Evolutionary conservation across 129 eudicot species (phyloP).

Genomic region (Artemisia annua): DNA sequence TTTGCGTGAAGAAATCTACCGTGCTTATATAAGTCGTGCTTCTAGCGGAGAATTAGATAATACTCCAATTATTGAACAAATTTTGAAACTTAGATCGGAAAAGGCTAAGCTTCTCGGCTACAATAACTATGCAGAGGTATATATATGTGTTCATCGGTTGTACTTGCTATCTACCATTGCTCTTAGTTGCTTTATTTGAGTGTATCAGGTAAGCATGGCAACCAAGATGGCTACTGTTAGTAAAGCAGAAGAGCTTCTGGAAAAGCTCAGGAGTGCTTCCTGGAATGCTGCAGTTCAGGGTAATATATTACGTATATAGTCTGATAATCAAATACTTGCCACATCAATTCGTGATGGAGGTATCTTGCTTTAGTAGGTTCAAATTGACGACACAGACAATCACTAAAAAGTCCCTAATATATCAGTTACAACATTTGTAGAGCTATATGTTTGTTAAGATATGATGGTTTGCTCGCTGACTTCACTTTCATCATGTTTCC

Average conservation of each 20-base stretch:
- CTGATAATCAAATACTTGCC: background rate
- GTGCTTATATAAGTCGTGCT: slow-evolving; percentile 84
- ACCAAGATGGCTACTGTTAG: slow-evolving; percentile 95
- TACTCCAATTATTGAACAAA: slow-evolving; percentile 74
- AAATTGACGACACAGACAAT: background rate
- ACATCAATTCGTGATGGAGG: background rate
- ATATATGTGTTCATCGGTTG: slow-evolving; percentile 3
- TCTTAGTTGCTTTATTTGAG: slow-evolving; percentile 2
- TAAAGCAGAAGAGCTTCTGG: slow-evolving; percentile 92
- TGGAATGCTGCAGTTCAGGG: slow-evolving; percentile 95
- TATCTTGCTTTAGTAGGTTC: background rate
- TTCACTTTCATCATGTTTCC: background rate
- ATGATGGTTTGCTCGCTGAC: background rate
- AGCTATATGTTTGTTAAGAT: slow-evolving; percentile 1
- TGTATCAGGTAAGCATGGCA: slow-evolving; percentile 89
- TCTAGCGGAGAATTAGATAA: slow-evolving; percentile 90
- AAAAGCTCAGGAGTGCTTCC: slow-evolving; percentile 81
- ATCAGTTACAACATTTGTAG: background rate
- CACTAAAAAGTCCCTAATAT: background rate
- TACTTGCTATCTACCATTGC: background rate
- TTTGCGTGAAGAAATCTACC: slow-evolving; percentile 87
- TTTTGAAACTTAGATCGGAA: slow-evolving; percentile 83
- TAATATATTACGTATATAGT: slow-evolving; percentile 13
- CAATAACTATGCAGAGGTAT: slow-evolving; percentile 93
- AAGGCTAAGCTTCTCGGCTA: slow-evolving; percentile 96